Evolutionary conservation across 129 eudicot genomes (phyloP).

Genomic region (Centrapalus pauciflorus): DNA sequence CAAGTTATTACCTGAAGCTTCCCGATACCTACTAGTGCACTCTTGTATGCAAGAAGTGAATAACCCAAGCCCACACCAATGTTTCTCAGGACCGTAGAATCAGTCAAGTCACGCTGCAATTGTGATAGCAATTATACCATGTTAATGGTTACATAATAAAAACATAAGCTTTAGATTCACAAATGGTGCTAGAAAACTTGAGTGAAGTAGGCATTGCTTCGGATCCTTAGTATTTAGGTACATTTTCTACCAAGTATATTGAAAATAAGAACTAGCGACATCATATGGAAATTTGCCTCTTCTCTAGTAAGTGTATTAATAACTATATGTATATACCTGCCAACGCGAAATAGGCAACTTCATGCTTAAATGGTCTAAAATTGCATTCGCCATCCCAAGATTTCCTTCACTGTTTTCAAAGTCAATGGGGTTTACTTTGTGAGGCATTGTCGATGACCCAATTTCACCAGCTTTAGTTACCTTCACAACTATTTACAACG

Average conservation of each 20-base stretch:
- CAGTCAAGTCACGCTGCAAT: constrained; percentile 77
- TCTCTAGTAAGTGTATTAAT: background rate
- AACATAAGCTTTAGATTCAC: background rate
- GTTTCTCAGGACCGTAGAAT: constrained; percentile 76
- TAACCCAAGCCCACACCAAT: constrained; percentile 79
- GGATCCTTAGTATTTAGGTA: background rate
- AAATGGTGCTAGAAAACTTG: background rate
- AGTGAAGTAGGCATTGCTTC: background rate
- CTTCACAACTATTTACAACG: constrained; percentile 32
- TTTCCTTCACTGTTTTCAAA: constrained; percentile 99
- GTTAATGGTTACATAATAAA: background rate
- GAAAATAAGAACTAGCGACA: too few relatives aligned
- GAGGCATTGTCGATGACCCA: constrained; percentile 96
- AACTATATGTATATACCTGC: constrained; percentile 56
- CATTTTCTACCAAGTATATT: too few relatives aligned
- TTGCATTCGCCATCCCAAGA: constrained; percentile 77
- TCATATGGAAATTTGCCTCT: too few relatives aligned
- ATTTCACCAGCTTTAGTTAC: constrained; percentile 86
- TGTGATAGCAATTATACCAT: background rate
- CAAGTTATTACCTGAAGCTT: constrained; percentile 64
- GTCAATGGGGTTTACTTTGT: constrained; percentile 94
- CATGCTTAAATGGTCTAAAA: constrained; percentile 65
- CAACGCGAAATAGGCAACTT: constrained; percentile 92
- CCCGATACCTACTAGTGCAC: constrained; percentile 65
- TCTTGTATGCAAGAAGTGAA: constrained; percentile 73